Evolutionary conservation across 1,139 yeast species (phyloP).

Genomic region (Tardiomyces depauwii): DNA sequence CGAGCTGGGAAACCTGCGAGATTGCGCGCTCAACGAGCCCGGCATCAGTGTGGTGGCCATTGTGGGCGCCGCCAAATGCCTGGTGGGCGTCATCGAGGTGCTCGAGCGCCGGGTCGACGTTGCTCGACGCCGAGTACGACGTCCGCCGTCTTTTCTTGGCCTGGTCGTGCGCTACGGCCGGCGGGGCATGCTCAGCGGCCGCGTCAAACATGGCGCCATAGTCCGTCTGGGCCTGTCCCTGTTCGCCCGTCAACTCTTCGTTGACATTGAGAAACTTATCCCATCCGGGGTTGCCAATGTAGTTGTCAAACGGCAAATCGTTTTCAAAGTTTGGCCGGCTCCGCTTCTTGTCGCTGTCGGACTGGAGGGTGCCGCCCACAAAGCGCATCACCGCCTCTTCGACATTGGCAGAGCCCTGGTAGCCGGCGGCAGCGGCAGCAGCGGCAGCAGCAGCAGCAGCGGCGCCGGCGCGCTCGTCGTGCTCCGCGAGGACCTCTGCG

Average conservation of each 20-base stretch:
- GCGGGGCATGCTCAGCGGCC: constrained; percentile 1
- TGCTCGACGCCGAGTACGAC: constrained; percentile 4
- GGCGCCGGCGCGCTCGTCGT: background rate
- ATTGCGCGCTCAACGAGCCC: constrained; percentile 15
- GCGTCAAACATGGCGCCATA: constrained; percentile 4
- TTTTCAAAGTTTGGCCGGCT: constrained; percentile 10
- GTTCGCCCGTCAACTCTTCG: background rate
- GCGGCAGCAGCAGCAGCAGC: background rate
- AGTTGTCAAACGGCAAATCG: constrained; percentile 1
- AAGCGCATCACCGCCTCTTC: constrained; percentile 68
- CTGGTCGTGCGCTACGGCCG: background rate
- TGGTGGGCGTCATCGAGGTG: constrained; percentile 8
- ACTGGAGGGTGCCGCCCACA: constrained; percentile 49
- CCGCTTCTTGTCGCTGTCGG: constrained; percentile 17
- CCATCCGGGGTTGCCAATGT: constrained; percentile 11
- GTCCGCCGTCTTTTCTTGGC: constrained; percentile 3
- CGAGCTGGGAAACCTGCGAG: constrained; percentile 19
- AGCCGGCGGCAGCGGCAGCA: background rate
- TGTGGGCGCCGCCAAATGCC: constrained; percentile 5
- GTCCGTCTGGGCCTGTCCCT: background rate
- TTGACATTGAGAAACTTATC: constrained; percentile 14
- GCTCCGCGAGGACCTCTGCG: background rate
- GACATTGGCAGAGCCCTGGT: constrained; percentile 25
- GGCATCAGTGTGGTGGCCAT: constrained; percentile 13
- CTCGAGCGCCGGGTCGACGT: constrained; percentile 13